A percentile compares a stretch with the other conserved stretches of the same genome.
Conservation (phyloP, 1,284 basidiomycete species). For the Neonothopanus nambi region DNA sequence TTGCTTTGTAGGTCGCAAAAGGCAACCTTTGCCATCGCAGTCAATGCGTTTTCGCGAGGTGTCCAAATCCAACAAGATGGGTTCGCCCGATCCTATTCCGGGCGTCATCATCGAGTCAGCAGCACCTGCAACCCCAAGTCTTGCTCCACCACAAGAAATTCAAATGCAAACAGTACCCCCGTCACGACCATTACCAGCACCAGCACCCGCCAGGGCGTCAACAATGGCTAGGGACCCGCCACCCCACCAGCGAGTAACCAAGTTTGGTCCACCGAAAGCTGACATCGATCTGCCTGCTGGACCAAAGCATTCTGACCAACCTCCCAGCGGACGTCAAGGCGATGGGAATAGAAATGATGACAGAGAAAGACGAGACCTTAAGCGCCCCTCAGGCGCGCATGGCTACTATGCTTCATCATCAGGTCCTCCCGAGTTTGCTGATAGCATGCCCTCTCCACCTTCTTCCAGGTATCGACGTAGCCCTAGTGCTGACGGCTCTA, state of each 20-base stretch:
- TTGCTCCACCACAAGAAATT: not conserved
- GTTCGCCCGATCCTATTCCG: not conserved
- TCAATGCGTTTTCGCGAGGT: slow-evolving; percentile 29
- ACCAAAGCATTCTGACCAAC: not conserved
- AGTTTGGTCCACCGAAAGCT: not conserved
- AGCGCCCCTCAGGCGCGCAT: too few relatives aligned
- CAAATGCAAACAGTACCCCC: not conserved
- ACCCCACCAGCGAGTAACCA: slow-evolving; percentile 7
- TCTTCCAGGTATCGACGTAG: slow-evolving; percentile 6
- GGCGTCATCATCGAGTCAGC: not conserved
- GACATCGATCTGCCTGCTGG: not conserved
- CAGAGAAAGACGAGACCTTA: not conserved
- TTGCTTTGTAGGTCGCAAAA: slow-evolving; percentile 25
- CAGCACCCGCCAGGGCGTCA: not conserved
- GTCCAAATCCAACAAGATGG: not conserved
- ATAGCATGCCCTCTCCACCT: too few relatives aligned
- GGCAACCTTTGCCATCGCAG: slow-evolving; percentile 35
- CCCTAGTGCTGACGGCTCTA: slow-evolving; percentile 10
- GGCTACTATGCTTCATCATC: too few relatives aligned
- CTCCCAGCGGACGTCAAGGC: not conserved
- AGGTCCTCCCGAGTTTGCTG: too few relatives aligned
- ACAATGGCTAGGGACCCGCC: slow-evolving; percentile 4
- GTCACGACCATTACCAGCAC: not conserved
- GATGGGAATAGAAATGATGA: not conserved
- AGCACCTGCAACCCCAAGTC: not conserved